Evolutionary conservation across 768 basidiomycete species (phyloP), one percentile per base, ranked within the genome.

Genomic region (Suillus variegatus): DNA sequence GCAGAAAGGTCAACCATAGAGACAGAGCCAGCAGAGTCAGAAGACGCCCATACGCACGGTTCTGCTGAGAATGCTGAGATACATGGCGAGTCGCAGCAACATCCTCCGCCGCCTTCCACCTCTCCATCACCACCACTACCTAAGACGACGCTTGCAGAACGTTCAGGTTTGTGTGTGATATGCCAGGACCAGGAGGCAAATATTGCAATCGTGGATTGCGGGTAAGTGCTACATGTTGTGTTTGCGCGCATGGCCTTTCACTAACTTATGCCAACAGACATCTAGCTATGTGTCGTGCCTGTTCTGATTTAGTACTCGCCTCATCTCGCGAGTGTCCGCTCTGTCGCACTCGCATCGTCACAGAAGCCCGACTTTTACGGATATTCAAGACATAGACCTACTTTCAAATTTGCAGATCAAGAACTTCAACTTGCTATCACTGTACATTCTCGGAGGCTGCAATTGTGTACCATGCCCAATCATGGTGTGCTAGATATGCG

Each of bases 131-230:
- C 70, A 46, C 67, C 79, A 2, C 71, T 75, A 5, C 73, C 72
- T 32, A 63, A 65, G 35, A 61, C 62, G 22, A 36, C 66, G 47
- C 67, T 14, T 22, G 61, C 84, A 14, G 92, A 93, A 67, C 84
- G 89, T 28, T 84, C 85, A 10, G 94, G 95, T 2, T 76, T 95
- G 6, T 97, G 95, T 74, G 93, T 97, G 0, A 85, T 97, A 12
- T 97, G 95, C 72, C 95, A 96, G 73, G 95, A 97, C 67, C 92
- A 95, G 65, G 95, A 97, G 68, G 95, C 95, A 0, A 95, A 92
- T 69, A 92, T 97, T 64, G 95, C 94, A 2, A 88, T 95, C 63
- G 91, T 97, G 14, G 95, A 97, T 76, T 97, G 95, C 85, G 95
- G 95, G 90, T 93, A 74, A 52, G 90, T 85, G 1, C 18, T 16